A percentile compares a stretch with the other conserved stretches of the same genome.
Evolutionary conservation across 1,284 basidiomycete species (phyloP).

Genomic region (Sporisorium iseilematis-ciliati): DNA sequence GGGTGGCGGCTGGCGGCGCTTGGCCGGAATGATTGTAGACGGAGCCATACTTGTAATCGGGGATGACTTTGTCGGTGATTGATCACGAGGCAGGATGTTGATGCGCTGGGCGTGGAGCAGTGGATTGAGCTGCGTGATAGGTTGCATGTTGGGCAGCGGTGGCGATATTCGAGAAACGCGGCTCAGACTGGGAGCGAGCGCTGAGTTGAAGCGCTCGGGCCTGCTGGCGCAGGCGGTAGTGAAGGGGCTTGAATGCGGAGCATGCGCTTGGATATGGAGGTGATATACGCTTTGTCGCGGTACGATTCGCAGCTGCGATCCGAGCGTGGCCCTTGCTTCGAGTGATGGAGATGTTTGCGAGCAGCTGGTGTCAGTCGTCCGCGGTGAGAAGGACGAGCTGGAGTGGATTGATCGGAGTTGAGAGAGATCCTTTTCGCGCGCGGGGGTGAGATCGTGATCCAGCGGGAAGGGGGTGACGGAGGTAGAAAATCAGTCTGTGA

Average conservation of each 20-base stretch:
- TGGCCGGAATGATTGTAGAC: constrained; percentile 16
- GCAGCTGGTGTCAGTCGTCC: background rate
- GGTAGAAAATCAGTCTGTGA: background rate
- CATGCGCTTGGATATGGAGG: constrained; percentile 7
- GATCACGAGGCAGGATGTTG: background rate
- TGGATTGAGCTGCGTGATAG: constrained; percentile 24
- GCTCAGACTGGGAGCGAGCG: background rate
- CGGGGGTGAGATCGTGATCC: constrained; percentile 1
- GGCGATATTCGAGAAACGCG: background rate
- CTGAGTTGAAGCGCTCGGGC: constrained; percentile 13
- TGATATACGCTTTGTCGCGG: no score
- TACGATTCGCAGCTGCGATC: no score
- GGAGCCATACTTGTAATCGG: constrained; percentile 8
- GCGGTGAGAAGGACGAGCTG: background rate
- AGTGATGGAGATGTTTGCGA: background rate
- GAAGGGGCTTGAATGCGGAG: background rate
- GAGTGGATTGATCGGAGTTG: background rate
- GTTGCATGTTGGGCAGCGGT: constrained; percentile 24
- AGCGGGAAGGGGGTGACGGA: background rate
- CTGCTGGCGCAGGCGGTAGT: constrained; percentile 5
- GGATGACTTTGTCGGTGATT: background rate
- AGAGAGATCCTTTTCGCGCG: background rate
- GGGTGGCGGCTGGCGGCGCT: constrained; percentile 32
- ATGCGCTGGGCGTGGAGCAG: constrained; percentile 16
- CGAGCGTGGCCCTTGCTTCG: background rate